Evolutionary conservation across 176 grass and related monocot genomes (phyloP).

Genomic region (Eragrostis curvula): DNA sequence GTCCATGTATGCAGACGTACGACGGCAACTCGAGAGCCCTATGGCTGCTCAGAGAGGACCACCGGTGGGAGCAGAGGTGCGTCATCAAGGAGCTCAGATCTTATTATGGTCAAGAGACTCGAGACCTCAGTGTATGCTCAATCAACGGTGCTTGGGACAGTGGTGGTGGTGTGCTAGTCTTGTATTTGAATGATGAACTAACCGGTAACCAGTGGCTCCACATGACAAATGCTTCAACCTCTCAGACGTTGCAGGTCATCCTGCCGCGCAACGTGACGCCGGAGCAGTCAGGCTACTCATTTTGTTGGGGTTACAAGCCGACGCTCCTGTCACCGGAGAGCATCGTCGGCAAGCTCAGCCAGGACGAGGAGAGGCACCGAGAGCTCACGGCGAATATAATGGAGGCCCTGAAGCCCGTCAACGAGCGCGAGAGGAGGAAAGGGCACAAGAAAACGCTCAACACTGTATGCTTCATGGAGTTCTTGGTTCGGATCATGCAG

Average conservation of each 20-base stretch:
- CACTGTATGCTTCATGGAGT: slow-evolving; percentile 9
- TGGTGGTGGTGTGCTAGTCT: neutral
- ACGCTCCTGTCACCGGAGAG: neutral
- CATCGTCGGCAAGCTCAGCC: neutral
- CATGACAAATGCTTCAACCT: too few relatives aligned
- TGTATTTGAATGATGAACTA: neutral
- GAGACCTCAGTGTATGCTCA: too few relatives aligned
- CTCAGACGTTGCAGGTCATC: neutral
- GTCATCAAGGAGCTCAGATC: too few relatives aligned
- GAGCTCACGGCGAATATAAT: neutral
- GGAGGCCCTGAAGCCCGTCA: neutral
- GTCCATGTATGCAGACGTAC: neutral
- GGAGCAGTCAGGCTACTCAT: too few relatives aligned
- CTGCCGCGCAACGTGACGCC: neutral
- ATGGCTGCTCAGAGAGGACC: neutral
- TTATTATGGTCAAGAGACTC: too few relatives aligned
- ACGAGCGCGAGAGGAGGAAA: neutral
- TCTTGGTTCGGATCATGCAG: slow-evolving; percentile 11
- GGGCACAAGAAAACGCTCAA: neutral
- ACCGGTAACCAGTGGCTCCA: too few relatives aligned
- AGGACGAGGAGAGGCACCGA: neutral
- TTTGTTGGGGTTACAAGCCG: slow-evolving; percentile 26
- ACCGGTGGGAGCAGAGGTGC: neutral
- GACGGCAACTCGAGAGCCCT: neutral
- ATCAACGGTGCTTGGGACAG: neutral